A percentile compares a stretch with the other conserved stretches of the same genome.
Conservation (phyloP, 208 protist species). For the Tritrichomonas foetus region DNA sequence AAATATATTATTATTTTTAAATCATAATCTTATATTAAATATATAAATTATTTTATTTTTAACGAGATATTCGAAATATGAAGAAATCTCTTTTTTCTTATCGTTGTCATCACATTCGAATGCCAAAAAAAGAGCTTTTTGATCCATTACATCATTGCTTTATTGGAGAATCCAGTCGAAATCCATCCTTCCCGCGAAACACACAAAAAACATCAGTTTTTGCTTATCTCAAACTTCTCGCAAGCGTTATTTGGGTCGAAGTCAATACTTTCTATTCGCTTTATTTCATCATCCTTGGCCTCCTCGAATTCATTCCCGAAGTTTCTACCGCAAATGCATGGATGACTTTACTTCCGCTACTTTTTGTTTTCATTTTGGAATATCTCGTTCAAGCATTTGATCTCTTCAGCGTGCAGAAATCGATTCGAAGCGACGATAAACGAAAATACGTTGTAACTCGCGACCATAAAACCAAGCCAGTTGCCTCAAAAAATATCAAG, state of each 20-base stretch:
- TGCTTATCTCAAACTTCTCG: background rate
- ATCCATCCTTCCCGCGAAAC: background rate
- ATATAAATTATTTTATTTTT: no score
- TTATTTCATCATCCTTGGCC: background rate
- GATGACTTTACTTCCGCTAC: background rate
- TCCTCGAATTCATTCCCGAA: background rate
- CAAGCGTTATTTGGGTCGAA: background rate
- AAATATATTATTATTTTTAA: no score
- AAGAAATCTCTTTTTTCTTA: no score
- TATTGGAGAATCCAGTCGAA: background rate
- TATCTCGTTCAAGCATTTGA: constrained; percentile 8
- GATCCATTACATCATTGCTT: background rate
- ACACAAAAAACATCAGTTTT: background rate
- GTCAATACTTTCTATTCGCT: background rate
- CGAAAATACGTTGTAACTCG: background rate
- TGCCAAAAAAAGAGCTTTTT: background rate
- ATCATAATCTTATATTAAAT: no score
- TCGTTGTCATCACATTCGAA: no score
- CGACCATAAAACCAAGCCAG: background rate
- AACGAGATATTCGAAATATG: no score
- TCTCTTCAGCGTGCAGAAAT: background rate
- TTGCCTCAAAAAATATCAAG: background rate
- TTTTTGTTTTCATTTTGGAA: background rate
- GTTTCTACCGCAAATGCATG: background rate
- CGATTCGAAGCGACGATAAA: background rate